Base-by-base conservation (phyloP, 257 asterid genomes). In the Orobanche coerulescens region DNA sequence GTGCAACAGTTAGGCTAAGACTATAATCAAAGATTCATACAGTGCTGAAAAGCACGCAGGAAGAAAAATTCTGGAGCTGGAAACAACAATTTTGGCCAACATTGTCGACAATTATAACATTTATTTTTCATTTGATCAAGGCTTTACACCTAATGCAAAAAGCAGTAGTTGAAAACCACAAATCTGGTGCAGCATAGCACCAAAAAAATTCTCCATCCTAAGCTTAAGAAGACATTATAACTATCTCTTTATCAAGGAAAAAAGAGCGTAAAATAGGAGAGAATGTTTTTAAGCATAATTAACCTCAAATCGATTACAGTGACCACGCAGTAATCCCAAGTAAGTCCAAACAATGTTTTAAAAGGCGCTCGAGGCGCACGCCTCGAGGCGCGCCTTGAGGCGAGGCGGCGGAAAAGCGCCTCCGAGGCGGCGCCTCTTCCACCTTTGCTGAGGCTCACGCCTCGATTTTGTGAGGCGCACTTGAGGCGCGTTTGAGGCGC, bases 21-120 rank as follows among this genome's bases (percentile, higher is more conserved):
- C 50, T 25, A 51, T 25, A 53, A 40, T 26, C 11, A 19, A 48
- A 64, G 25, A 36, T 56, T 30, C 55, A 49, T 39, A 52, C 49
- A 42, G 66, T 30, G 26, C 13, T 44, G 23, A 76, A 64, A 23
- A 46, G 72, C 25, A 50, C 16, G 49, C 19, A 36, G 34, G 58
- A 60, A 63, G 51, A 58, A 69, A 24, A 58, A 50, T 14, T 6
- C 26, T 5, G 22, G 48, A 57, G 64, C 49, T 15, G 22, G 25
- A 24, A 11, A 33, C 11, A 57, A 64, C 46, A 26, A 33, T 50
- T 54, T 48, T 62, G 62, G 44, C 12, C 23, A 52, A n/a, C 24
- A 43, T 60, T 56, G 59, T 23, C n/a, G 51, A n/a, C 24, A 4
- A 48, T 61, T 60, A 43, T 28, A 51, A 70, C 1, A 61, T 12